Base-by-base conservation (phyloP, 2,329 filamentous ascomycete species). In the Pestalotiopsis sp. region DNA sequence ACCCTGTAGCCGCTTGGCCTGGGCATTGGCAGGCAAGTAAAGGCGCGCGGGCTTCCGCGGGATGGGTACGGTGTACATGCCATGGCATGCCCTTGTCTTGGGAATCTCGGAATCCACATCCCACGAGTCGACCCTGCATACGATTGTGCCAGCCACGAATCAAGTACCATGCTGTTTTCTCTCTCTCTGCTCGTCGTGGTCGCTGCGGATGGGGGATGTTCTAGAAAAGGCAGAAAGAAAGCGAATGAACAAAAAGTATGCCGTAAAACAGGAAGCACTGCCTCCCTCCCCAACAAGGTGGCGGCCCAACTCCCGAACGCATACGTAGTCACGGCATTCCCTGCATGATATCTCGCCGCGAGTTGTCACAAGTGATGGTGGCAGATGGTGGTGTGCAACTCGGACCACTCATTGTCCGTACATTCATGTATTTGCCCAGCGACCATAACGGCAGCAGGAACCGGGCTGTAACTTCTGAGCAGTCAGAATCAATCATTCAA, bases 51-150 rank as follows among this genome's bases (percentile, higher is more conserved):
- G 44, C 44, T 52, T 35, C 30, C 44, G 17, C 44, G 44, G 44
- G 44, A 52, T 52, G 44, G 20, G 10, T 17, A n/a, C n/a, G n/a
- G n/a, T n/a, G n/a, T n/a, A 52, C 44, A 17, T 52, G 6, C 17
- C 44, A 17, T 20, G 44, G 17, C 17, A 20, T 52, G 44, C 44
- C 44, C 44, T n/a, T 52, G 14, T 52, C 44, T 20, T 35, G 30
- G 30, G 30, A 35, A 52, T 17, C 44, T 52, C 44, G 44, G 58
- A 35, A 61, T 39, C 58, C 58, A 39, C 58, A 39, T 35, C 58
- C 58, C 58, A 61, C 58, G 58, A 61, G 58, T 61, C 58, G 38
- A 61, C 30, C 58, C 58, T 61, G 24, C 14, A 20, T n/a, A 35
- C 30, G 38, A 35, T 61, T 35, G 26, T 30, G 17, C 58, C 30